Conservation (phyloP, 2,329 filamentous ascomycete species). For the Pseudogymnoascus sp. region DNA sequence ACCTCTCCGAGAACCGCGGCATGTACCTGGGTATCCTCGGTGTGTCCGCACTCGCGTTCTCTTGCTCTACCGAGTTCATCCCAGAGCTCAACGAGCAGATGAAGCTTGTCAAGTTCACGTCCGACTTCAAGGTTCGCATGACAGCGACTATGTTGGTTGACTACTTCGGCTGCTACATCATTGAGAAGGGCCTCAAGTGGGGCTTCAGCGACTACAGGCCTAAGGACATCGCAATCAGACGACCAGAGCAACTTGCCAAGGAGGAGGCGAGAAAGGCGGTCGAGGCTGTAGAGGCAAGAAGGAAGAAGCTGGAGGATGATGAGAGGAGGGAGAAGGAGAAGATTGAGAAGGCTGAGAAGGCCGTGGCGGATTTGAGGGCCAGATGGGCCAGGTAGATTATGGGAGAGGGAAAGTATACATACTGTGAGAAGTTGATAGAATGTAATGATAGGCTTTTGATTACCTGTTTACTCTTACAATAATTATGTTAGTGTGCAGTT, state of each 20-base stretch:
- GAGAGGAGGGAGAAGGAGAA: constrained; percentile 45
- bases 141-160: constrained; percentile 80
- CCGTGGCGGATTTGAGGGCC: constrained; percentile 40
- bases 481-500: neutral
- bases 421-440: neutral
- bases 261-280: constrained; percentile 63
- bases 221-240: constrained; percentile 82
- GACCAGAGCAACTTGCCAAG: constrained; percentile 76
- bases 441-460: constrained; percentile 5
- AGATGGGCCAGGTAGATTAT: constrained; percentile 10
- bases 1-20: constrained; percentile 87
- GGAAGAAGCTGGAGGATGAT: constrained; percentile 46
- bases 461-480: constrained; percentile 1
- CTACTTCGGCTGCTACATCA: constrained; percentile 76
- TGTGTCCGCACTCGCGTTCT: constrained; percentile 84
- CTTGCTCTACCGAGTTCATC: constrained; percentile 88
- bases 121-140: constrained; percentile 83
- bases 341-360: constrained; percentile 49
- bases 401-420: neutral
- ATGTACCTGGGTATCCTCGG: constrained; percentile 97
- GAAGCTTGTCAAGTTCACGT: constrained; percentile 81
- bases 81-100: constrained; percentile 93
- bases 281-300: constrained; percentile 39
- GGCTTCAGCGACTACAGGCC: constrained; percentile 87
- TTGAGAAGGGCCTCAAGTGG: constrained; percentile 79